These are phyloP conservation scores for Dothistroma septosporum DNA, from an alignment of 2,329 filamentous ascomycete species.

Conservation along the genomic window DNA sequence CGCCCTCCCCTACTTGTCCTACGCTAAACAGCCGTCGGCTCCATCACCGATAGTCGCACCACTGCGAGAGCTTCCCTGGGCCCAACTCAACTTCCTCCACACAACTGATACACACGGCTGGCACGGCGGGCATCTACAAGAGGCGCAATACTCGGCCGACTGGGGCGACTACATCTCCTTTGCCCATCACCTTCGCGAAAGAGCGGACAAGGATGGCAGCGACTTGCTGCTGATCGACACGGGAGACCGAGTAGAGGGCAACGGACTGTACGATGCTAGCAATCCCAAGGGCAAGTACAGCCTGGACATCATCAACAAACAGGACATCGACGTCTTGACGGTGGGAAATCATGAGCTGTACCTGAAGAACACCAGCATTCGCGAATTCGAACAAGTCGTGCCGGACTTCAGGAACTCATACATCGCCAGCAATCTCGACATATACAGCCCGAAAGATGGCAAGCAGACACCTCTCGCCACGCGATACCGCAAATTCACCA, in stretches of 20 bases:
- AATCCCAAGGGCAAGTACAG: conserved; percentile 83
- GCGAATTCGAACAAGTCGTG: conserved; percentile 75
- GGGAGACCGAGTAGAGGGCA: conserved; percentile 88
- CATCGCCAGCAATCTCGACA: conserved; percentile 88
- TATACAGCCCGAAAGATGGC: conserved; percentile 67
- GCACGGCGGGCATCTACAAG: conserved; percentile 88
- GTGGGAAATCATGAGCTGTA: conserved; percentile 96
- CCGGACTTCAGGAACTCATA: conserved; percentile 78
- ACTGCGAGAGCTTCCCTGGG: conserved; percentile 80
- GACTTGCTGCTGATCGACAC: conserved; percentile 95
- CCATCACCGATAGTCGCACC: conserved; percentile 73
- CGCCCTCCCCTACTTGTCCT: conserved; percentile 23
- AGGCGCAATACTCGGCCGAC: conserved; percentile 89
- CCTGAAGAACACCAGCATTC: conserved; percentile 68
- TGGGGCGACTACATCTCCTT: conserved; percentile 99
- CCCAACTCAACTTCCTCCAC: conserved; percentile 90
- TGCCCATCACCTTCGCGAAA: conserved; percentile 71
- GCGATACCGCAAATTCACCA: conserved; percentile 83
- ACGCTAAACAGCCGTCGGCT: conserved; percentile 68
- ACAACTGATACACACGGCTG: conserved; percentile 95
- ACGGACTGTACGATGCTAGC: conserved; percentile 89
- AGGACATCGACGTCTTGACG: conserved; percentile 77
- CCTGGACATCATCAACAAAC: conserved; percentile 79
- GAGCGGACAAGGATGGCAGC: conserved; percentile 70
- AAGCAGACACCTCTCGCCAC: conserved; percentile 71